Evolutionary conservation across 805 yeast species (phyloP).

Genomic region (Lachancea sp.): DNA sequence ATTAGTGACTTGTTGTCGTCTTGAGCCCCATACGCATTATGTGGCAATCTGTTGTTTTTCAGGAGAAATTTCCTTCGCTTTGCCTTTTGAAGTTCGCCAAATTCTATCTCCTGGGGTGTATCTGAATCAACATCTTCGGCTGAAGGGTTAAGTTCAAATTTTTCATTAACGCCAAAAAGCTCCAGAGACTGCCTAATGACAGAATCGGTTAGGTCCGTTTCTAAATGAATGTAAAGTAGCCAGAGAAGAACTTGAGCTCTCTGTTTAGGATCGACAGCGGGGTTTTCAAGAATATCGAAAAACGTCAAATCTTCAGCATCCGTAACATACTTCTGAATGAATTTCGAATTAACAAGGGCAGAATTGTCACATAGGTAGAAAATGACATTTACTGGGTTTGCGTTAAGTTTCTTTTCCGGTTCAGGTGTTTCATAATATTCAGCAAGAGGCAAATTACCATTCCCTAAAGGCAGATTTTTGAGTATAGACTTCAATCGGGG

Average conservation of each 20-base stretch:
- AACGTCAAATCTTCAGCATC: conserved; percentile 36
- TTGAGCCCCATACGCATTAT: not conserved
- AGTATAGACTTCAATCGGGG: conserved; percentile 86
- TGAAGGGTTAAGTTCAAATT: conserved; percentile 14
- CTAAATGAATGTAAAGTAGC: conserved; percentile 75
- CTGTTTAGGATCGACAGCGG: conserved; percentile 52
- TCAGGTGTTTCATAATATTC: conserved; percentile 62
- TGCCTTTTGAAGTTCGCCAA: conserved; percentile 23
- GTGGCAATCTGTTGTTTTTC: conserved; percentile 7
- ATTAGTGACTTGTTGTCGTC: conserved; percentile 6
- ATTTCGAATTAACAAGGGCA: conserved; percentile 40
- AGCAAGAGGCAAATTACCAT: conserved; percentile 36
- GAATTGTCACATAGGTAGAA: conserved; percentile 66
- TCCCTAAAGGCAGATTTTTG: conserved; percentile 40
- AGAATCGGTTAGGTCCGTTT: conserved; percentile 55
- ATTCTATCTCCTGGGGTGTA: conserved; percentile 24
- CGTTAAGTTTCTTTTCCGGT: conserved; percentile 35
- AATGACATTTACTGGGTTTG: conserved; percentile 70
- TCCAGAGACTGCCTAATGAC: conserved; percentile 34
- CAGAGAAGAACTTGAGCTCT: conserved; percentile 74
- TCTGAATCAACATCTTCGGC: conserved; percentile 23
- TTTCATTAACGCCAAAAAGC: conserved; percentile 15
- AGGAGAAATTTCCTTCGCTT: conserved; percentile 26
- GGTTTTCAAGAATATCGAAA: conserved; percentile 66
- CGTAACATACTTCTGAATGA: conserved; percentile 21